A percentile compares a stretch with the other conserved stretches of the same genome.
These are phyloP conservation scores for Populus nigra DNA, from an alignment of 345 rosid species.

Conservation along the genomic window DNA sequence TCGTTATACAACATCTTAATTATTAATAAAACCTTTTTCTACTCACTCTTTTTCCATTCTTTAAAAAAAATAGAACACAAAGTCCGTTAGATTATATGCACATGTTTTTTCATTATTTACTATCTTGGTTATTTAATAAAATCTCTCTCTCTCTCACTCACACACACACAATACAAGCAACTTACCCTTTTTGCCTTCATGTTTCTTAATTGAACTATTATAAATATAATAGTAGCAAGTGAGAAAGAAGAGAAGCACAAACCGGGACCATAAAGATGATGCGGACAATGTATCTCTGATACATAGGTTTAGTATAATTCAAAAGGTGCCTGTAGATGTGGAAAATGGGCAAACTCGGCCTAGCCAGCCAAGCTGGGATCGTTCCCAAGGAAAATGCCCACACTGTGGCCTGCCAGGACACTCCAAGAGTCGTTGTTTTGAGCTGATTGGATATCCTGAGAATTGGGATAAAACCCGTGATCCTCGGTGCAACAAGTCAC, in stretches of 20 bases:
- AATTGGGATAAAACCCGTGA: too few relatives aligned
- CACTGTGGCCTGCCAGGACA: too few relatives aligned
- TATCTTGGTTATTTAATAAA: background rate
- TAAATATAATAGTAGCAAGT: background rate
- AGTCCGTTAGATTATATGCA: background rate
- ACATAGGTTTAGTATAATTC: slow-evolving; percentile 90
- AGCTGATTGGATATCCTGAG: too few relatives aligned
- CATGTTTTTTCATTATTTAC: background rate
- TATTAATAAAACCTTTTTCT: background rate
- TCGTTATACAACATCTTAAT: too few relatives aligned
- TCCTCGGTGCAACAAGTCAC: too few relatives aligned
- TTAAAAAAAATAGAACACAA: background rate
- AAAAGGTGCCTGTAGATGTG: slow-evolving; percentile 84
- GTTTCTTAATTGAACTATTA: background rate
- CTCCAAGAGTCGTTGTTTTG: too few relatives aligned
- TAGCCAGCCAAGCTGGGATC: too few relatives aligned
- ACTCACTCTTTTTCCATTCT: background rate
- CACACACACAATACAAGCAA: too few relatives aligned
- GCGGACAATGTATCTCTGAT: slow-evolving; percentile 92
- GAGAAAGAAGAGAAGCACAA: slow-evolving; percentile 21
- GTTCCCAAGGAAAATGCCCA: too few relatives aligned
- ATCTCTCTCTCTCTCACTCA: background rate
- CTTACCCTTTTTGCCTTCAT: background rate
- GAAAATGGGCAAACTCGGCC: too few relatives aligned
- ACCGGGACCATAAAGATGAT: slow-evolving; percentile 97